Base-by-base conservation (phyloP, 148 eudicot species). In the Camellia japonica region DNA sequence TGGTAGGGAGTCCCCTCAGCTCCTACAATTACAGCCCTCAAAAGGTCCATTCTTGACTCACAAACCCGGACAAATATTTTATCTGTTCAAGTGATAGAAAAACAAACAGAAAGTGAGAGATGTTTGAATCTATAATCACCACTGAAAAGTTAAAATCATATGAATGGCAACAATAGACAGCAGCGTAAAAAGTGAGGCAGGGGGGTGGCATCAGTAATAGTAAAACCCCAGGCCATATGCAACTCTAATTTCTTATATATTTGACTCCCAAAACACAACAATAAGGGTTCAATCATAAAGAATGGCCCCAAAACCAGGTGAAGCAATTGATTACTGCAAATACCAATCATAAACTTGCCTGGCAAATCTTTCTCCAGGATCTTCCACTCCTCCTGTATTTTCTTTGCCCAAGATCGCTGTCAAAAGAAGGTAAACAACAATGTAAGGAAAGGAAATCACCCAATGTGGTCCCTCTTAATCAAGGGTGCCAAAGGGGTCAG, bases 1-100 rank as follows among this genome's bases (percentile, higher is more conserved):
- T 95, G 98, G 76, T 93, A 93, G 9, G 98, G 97, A 75, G 97
- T 93, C 75, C 98, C 98, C 59, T 90, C 93, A 20, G 97, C 93
- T 79, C 98, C 98, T 51, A 95, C 63, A 75, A 95, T 93, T 14
- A 80, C 95, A 51, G 97, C 97, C 84, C 97, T 91, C 85, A 95
- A 70, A 73, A 95, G 87, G 73, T 95, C 98, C 90, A 95, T 91
- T 81, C 97, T 87, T 71, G 91, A 82, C 80, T 95, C 98, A 77
- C 84, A 93, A 15, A 87, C 94, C 89, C 98, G 86, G 74, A 93
- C 98, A 84, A 75, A 88, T 81, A 95, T 91, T 1, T 84, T 86
- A 82, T 89, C 98, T 95, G 88, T 60, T 78, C 44, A 30, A 30
- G 38, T 30, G 38, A 30, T 30, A 54, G 61, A 12, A 56, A 82